Conservation (phyloP, 2,329 filamentous ascomycete genomes). For the Trichoderma aggressivum region DNA sequence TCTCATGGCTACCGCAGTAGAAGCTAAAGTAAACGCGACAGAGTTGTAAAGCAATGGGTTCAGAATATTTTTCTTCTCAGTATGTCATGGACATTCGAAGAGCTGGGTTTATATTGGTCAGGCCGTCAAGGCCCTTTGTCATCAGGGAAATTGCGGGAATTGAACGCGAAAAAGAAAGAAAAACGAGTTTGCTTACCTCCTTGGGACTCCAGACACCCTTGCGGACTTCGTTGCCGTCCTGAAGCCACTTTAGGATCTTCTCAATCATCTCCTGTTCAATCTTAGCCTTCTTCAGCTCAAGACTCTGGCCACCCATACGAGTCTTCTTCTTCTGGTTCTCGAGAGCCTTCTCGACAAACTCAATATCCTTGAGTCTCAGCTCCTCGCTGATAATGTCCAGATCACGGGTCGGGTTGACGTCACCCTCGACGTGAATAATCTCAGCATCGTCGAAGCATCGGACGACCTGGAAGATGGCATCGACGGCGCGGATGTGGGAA, state of each 20-base stretch:
- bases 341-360: constrained; percentile 94
- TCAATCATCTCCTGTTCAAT: constrained; percentile 92
- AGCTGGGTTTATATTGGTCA: constrained; percentile 98
- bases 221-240: constrained; percentile 88
- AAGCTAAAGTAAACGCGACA: not conserved
- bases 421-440: constrained; percentile 98
- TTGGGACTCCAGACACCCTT: constrained; percentile 88
- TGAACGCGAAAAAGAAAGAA: constrained; percentile 15
- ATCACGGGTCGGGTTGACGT: constrained; percentile 92
- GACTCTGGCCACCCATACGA: constrained; percentile 83
- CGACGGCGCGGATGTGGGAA: constrained; percentile 96
- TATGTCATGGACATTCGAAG: constrained; percentile 84
- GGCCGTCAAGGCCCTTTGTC: constrained; percentile 93
- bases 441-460: constrained; percentile 98
- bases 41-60: constrained; percentile 30
- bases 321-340: constrained; percentile 94
- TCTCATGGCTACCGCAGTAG: not conserved
- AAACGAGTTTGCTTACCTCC: constrained; percentile 67
- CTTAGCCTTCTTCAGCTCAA: constrained; percentile 97
- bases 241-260: constrained; percentile 78
- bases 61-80: constrained; percentile 85
- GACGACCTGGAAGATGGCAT: constrained; percentile 96
- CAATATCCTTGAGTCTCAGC: constrained; percentile 95
- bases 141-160: constrained; percentile 63
- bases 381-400: constrained; percentile 96